A percentile compares a stretch with the other conserved stretches of the same genome.
Conservation (phyloP, 805 yeast species). For the Ogataea pignaliae region DNA sequence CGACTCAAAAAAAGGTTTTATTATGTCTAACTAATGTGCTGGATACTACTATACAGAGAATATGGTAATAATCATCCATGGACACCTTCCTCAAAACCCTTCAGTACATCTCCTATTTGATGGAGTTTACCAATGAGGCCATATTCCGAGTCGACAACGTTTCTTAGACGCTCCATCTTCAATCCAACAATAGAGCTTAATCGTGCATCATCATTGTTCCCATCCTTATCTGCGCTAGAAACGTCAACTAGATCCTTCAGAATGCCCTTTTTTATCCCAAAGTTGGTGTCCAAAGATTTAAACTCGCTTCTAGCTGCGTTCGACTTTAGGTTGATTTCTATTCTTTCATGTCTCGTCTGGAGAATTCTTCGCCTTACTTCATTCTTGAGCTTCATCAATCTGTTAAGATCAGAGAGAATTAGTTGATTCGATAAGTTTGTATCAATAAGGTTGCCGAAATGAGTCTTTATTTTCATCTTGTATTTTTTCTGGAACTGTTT, state of each 20-base stretch:
- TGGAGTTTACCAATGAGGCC: slow-evolving; percentile 27
- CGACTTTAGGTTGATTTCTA: slow-evolving; percentile 16
- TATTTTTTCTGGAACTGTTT: slow-evolving; percentile 20
- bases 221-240: slow-evolving; percentile 1
- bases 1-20: too few relatives aligned
- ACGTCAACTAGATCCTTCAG: slow-evolving; percentile 11
- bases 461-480: slow-evolving; percentile 17
- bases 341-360: slow-evolving; percentile 24
- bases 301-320: slow-evolving; percentile 15
- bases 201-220: background rate
- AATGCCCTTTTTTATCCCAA: slow-evolving; percentile 10
- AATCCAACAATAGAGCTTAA: slow-evolving; percentile 10
- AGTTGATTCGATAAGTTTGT: slow-evolving; percentile 31
- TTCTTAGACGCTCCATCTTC: slow-evolving; percentile 16
- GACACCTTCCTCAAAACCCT: slow-evolving; percentile 4
- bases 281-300: slow-evolving; percentile 10
- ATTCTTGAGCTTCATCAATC: slow-evolving; percentile 26
- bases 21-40: too few relatives aligned
- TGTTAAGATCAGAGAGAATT: slow-evolving; percentile 26
- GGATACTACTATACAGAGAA: too few relatives aligned
- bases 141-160: slow-evolving; percentile 18
- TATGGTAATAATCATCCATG: too few relatives aligned
- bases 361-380: slow-evolving; percentile 27
- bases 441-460: slow-evolving; percentile 33
- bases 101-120: slow-evolving; percentile 23